Evolutionary conservation across 768 basidiomycete genomes (phyloP).

Genomic region (Tylopilus balloui): DNA sequence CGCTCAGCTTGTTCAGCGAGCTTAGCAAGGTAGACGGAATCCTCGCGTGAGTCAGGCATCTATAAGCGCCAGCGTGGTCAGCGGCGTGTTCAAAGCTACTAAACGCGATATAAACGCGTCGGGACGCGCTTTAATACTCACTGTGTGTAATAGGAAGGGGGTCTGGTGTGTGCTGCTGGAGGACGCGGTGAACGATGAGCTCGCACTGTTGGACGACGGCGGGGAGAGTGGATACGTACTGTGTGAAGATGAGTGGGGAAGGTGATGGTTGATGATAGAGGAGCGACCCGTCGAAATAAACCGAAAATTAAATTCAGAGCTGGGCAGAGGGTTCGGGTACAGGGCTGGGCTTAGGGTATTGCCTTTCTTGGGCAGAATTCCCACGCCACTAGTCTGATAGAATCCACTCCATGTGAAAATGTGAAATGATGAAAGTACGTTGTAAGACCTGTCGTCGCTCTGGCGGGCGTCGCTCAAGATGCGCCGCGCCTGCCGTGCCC

Average conservation of each 20-base stretch:
- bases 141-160: slow-evolving; percentile 34
- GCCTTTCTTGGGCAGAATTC: slow-evolving; percentile 7
- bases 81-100: slow-evolving; percentile 12
- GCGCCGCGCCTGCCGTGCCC: neutral
- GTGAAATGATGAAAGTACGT: slow-evolving; percentile 6
- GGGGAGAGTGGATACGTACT: slow-evolving; percentile 38
- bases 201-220: slow-evolving; percentile 31
- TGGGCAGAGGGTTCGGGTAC: slow-evolving; percentile 69
- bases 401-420: slow-evolving; percentile 9
- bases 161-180: slow-evolving; percentile 13
- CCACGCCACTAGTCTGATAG: slow-evolving; percentile 26
- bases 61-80: slow-evolving; percentile 26
- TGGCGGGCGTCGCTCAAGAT: neutral
- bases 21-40: slow-evolving; percentile 99
- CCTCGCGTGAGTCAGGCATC: slow-evolving; percentile 86
- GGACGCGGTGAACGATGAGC: slow-evolving; percentile 31
- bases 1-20: slow-evolving; percentile 99
- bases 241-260: slow-evolving; percentile 35
- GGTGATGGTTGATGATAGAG: slow-evolving; percentile 46
- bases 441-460: neutral
- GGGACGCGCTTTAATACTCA: slow-evolving; percentile 38
- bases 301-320: slow-evolving; percentile 60
- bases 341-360: slow-evolving; percentile 38
- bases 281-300: slow-evolving; percentile 45
- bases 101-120: slow-evolving; percentile 34